phyloP scores from a whole-genome alignment of 139 green algal genomes.

The Coelastrella sp. region DNA sequence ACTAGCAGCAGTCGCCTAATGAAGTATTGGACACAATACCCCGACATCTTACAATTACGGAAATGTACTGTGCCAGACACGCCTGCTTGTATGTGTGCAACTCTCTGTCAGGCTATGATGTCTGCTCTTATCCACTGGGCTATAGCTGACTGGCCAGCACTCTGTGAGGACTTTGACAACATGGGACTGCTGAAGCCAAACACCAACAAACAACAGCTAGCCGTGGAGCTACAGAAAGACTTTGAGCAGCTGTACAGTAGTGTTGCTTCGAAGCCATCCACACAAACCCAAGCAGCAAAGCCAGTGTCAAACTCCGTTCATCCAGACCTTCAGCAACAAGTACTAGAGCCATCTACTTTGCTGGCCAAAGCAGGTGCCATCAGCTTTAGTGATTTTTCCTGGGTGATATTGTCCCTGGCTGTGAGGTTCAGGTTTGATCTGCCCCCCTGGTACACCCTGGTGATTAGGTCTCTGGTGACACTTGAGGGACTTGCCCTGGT shows the following conservation, averaged over 20 bases:
- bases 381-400: constrained; percentile 49
- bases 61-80: background rate
- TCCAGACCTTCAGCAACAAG: background rate
- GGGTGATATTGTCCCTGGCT: constrained; percentile 54
- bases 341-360: constrained; percentile 6
- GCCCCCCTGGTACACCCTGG: constrained; percentile 72
- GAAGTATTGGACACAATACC: too few relatives aligned
- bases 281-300: background rate
- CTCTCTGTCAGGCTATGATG: constrained; percentile 67
- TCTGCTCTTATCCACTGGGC: constrained; percentile 67
- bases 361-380: constrained; percentile 19
- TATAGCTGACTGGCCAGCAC: constrained; percentile 58
- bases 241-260: background rate
- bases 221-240: background rate
- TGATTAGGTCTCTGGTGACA: constrained; percentile 64
- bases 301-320: background rate
- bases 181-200: constrained; percentile 70
- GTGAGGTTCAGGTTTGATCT: constrained; percentile 69
- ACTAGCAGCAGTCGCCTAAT: too few relatives aligned
- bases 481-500: constrained; percentile 67
- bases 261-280: background rate
- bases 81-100: background rate
- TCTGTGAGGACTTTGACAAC: constrained; percentile 64
- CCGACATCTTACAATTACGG: background rate
- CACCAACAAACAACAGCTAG: constrained; percentile 53